A percentile compares a stretch with the other conserved stretches of the same genome.
phyloP scores from a whole-genome alignment of 768 basidiomycete genomes.

The Cystofilobasidium bisporidii region DNA sequence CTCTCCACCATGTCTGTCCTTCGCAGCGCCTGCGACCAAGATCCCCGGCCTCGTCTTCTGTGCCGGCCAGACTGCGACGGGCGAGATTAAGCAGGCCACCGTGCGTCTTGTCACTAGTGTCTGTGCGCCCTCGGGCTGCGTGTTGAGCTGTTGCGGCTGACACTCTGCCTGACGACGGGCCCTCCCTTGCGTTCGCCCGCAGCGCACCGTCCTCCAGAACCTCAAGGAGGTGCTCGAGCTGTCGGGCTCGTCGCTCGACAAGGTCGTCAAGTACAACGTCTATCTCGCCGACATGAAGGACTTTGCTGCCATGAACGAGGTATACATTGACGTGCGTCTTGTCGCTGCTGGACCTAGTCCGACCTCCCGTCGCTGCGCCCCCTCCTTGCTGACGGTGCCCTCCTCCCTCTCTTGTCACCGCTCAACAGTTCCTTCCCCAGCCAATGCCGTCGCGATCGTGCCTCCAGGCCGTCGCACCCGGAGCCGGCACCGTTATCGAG shows the following conservation, averaged over 20 bases:
- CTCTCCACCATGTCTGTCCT: no score
- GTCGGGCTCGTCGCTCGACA: conserved; percentile 29
- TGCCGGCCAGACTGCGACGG: conserved; percentile 34
- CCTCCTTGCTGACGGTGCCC: no score
- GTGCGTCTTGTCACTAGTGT: conserved; percentile 29
- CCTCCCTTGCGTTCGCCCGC: no score
- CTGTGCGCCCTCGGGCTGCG: no score
- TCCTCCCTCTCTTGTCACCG: not conserved
- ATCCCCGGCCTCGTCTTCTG: conserved; percentile 36
- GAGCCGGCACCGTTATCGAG: conserved; percentile 28
- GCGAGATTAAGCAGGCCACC: conserved; percentile 34
- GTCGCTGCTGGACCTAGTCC: not conserved
- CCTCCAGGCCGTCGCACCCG: conserved; percentile 26
- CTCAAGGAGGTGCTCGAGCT: conserved; percentile 34
- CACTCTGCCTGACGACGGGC: no score
- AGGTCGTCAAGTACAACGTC: conserved; percentile 27
- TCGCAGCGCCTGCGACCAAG: conserved; percentile 34
- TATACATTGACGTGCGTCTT: conserved; percentile 28
- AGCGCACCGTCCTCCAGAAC: conserved; percentile 16
- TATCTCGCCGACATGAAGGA: conserved; percentile 32
- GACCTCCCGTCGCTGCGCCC: no score
- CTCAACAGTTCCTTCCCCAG: conserved; percentile 23
- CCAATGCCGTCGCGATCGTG: conserved; percentile 28
- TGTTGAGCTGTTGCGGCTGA: no score
- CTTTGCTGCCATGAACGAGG: conserved; percentile 34